These are phyloP conservation scores for Tetrahymena borealis DNA, from an alignment of 73 alveolate species.

Conservation along the genomic window DNA sequence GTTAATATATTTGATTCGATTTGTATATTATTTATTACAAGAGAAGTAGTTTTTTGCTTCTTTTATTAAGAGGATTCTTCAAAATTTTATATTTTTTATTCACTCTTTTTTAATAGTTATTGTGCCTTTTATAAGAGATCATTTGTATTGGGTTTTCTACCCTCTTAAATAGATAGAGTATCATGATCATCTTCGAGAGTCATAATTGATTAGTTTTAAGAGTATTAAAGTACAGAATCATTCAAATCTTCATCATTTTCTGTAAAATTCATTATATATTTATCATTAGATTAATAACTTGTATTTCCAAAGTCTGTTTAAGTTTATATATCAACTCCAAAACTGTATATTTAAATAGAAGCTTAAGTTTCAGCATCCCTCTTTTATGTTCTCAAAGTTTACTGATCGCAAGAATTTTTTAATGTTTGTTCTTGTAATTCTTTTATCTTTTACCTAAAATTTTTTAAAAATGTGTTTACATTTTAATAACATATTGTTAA, in stretches of 20 bases:
- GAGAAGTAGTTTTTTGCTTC: not conserved
- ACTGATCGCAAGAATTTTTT: no score
- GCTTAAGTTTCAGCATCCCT: not conserved
- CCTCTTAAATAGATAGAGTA: not conserved
- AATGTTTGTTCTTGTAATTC: not conserved
- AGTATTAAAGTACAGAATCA: not conserved
- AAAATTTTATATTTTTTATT: not conserved
- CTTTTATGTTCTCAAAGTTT: not conserved
- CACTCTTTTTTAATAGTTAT: not conserved
- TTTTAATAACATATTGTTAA: not conserved
- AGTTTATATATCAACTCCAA: not conserved
- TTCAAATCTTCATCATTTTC: not conserved
- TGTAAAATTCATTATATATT: not conserved
- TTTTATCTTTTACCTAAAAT: not conserved
- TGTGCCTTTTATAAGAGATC: not conserved
- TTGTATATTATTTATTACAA: not conserved
- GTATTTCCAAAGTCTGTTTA: not conserved
- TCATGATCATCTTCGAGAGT: not conserved
- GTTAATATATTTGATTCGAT: not conserved
- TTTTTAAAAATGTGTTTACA: not conserved
- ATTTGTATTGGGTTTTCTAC: not conserved
- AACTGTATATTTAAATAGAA: not conserved
- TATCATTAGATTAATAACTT: not conserved
- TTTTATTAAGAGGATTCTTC: not conserved
- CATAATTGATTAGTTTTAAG: not conserved